phyloP scores from a whole-genome alignment of 371 early-diverging fungal species.

The Dichotomocladium elegans region DNA sequence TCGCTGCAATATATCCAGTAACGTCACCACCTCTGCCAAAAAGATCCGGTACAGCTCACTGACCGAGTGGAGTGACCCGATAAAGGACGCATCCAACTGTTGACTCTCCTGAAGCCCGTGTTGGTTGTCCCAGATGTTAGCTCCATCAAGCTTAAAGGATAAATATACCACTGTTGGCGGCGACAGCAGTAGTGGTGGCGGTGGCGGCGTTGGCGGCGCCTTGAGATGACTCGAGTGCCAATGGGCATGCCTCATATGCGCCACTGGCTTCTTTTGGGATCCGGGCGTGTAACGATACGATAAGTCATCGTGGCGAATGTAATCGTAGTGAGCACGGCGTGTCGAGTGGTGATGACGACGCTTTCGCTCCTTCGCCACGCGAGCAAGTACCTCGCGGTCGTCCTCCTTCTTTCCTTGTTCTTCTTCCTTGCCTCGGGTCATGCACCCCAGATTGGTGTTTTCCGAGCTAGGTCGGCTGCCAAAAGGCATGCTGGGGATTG shows the following conservation, averaged over 20 bases:
- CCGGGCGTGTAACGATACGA: constrained; percentile 3
- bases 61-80: constrained; percentile 3
- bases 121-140: background rate
- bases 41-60: constrained; percentile 5
- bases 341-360: background rate
- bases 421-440: background rate
- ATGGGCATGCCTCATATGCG: background rate
- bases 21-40: constrained; percentile 4
- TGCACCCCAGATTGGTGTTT: background rate
- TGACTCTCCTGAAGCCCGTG: background rate
- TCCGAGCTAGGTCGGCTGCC: too few relatives aligned
- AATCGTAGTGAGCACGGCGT: constrained; percentile 3
- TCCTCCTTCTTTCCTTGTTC: background rate
- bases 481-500: too few relatives aligned
- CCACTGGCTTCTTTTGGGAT: background rate
- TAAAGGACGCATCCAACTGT: constrained; percentile 5
- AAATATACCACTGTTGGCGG: background rate
- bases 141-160: constrained; percentile 6
- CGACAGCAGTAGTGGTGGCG: too few relatives aligned
- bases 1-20: constrained; percentile 3
- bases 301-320: constrained; percentile 14
- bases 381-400: constrained; percentile 3
- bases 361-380: background rate
- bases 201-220: background rate
- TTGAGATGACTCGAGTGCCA: constrained; percentile 7